Percentiles rank a stretch among this genome's conserved stretches.
Evolutionary conservation across 768 basidiomycete genomes (phyloP).

Genomic region (Serendipita sp.): DNA sequence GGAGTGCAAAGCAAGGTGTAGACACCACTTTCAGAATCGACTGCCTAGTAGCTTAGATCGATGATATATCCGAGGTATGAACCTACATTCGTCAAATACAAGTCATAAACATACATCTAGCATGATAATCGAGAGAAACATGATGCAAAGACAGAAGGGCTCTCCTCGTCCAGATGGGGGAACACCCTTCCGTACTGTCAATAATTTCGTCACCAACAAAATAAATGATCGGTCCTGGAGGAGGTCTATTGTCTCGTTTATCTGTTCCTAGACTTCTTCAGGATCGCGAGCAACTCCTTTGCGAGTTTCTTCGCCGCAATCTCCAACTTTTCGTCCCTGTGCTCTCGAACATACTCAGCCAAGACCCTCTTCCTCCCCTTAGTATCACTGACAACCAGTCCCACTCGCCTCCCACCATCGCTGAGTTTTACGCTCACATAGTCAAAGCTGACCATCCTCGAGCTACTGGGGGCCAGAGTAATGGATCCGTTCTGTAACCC

Average conservation of each 20-base stretch:
- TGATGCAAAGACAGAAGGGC: too few species aligned
- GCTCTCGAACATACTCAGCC: background rate
- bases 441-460: background rate
- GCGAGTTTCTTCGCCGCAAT: constrained; percentile 3
- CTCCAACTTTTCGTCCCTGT: background rate
- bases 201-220: too few species aligned
- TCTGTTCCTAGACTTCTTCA: background rate
- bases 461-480: background rate
- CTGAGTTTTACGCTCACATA: background rate
- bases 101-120: too few species aligned
- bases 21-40: too few species aligned
- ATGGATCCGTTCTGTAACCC: background rate
- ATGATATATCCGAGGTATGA: too few species aligned
- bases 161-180: too few species aligned
- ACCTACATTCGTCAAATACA: too few species aligned
- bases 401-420: background rate
- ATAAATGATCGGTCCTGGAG: too few species aligned
- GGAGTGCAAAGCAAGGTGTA: too few species aligned
- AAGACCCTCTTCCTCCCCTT: constrained; percentile 5
- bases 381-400: background rate
- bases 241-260: background rate
- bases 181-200: too few species aligned
- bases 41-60: too few species aligned
- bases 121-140: too few species aligned
- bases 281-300: background rate